Conservation (phyloP, 148 eudicot genomes). For the Persicaria tinctoria region DNA sequence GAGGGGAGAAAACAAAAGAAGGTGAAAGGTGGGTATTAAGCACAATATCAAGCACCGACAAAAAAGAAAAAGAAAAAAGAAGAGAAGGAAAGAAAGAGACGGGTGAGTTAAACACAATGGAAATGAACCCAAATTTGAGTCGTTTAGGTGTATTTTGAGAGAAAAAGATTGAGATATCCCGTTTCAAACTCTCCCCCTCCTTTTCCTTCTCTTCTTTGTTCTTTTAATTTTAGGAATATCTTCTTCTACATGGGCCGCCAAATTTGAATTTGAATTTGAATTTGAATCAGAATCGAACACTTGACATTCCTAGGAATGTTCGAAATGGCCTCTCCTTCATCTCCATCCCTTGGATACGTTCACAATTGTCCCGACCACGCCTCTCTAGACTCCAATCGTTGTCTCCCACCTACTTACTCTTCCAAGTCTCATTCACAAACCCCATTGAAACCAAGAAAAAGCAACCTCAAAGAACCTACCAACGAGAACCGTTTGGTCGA, state of each 20-base stretch:
- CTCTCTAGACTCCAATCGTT: neutral
- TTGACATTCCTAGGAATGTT: neutral
- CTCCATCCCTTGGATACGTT: conserved; percentile 39
- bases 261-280: neutral
- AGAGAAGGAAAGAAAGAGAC: no score
- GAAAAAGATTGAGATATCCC: neutral
- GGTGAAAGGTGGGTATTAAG: conserved; percentile 6
- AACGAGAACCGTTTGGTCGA: neutral
- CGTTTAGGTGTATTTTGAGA: neutral
- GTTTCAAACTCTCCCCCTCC: neutral
- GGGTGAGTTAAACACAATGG: no score
- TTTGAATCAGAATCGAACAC: no score
- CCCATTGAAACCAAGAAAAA: conserved; percentile 19
- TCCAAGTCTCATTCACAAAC: conserved; percentile 9
- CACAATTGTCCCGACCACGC: conserved; percentile 21
- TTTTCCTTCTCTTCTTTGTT: no score
- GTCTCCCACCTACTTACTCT: neutral
- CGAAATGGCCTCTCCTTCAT: conserved; percentile 42
- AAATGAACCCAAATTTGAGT: neutral
- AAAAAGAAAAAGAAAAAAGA: neutral
- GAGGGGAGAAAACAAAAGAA: neutral
- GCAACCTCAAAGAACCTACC: conserved; percentile 2
- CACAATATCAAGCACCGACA: neutral
- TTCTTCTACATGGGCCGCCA: neutral
- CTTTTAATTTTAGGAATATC: neutral